Conservation (phyloP, 768 basidiomycete species). For the Lentinus brumalis region DNA sequence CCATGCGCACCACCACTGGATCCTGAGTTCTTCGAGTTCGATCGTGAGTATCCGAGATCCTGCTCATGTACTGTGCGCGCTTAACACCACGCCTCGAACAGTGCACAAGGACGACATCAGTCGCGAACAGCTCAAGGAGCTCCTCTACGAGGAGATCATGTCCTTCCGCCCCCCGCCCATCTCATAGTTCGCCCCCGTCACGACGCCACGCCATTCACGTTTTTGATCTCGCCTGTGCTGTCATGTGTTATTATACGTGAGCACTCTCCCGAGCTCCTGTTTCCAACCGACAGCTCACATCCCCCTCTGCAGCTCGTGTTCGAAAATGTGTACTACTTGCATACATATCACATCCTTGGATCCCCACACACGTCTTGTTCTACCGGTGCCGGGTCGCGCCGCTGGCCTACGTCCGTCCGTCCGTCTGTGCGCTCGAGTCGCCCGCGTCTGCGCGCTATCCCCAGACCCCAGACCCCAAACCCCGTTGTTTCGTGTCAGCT, state of each 20-base stretch:
- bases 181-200: slow-evolving; percentile 28
- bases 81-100: slow-evolving; percentile 29
- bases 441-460: neutral
- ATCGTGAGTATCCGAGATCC: slow-evolving; percentile 54
- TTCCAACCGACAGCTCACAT: slow-evolving; percentile 6
- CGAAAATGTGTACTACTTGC: slow-evolving; percentile 7
- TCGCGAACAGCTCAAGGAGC: slow-evolving; percentile 92
- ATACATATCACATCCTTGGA: neutral
- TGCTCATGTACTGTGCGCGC: neutral
- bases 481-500: neutral
- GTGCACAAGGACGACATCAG: slow-evolving; percentile 96
- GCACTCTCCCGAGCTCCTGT: neutral
- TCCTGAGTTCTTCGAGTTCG: slow-evolving; percentile 97
- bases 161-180: slow-evolving; percentile 74
- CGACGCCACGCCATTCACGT: neutral
- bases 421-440: neutral
- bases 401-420: too few species aligned
- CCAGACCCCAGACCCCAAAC: neutral
- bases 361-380: neutral
- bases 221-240: slow-evolving; percentile 11
- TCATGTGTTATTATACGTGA: slow-evolving; percentile 18
- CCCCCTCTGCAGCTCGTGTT: neutral
- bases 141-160: slow-evolving; percentile 94
- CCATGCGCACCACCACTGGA: slow-evolving; percentile 94
- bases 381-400: neutral